Evolutionary conservation across 176 grass and related monocot species (phyloP), one percentile per base, ranked within the genome.

Genomic region (Ensete glaucum): DNA sequence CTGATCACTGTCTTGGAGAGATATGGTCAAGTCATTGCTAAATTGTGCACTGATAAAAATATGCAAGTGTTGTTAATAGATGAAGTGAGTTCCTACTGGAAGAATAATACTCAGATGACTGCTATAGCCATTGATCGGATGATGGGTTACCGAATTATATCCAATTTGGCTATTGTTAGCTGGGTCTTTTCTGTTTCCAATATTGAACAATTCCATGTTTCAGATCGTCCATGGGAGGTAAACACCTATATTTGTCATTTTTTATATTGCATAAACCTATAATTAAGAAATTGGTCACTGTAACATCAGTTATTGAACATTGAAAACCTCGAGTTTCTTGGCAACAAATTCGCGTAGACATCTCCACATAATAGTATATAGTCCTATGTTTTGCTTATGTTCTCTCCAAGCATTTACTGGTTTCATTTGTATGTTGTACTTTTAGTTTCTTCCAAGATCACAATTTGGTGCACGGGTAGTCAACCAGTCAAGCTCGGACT

Each of bases 141-240:
- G 95, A 99, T 99, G 95, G 90, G 88, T 52, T 99, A 99, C 75
- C 85, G 90, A 49, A 71, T 91, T 27, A 55, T 99, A 66, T 99
- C 90, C 69, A 99, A 99, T 88, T 77, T 88, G 78, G 84, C 95
- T 71, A 99, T 99, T 25, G 80, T 99, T 71, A 91, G 87, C 79
- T 99, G 95, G 95, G 95, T 94, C 22, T 99, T 99, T 81, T 85
- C 84, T 87, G 65, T 74, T 73, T 69, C 79, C 51, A 99, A 91
- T 82, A 78, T 89, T 22, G 86, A 99, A 53, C 84, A 91, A 69
- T 99, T 94, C 75, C 90, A 99, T 89, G 68, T 99, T 70, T 99
- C 95, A 62, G 95, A 99, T 85, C 84, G 90, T 68, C 90, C 95
- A 78, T 99, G 95, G 95, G 95, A 99, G 90, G 95, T 98, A 81